These are phyloP conservation scores for Phytophthora kernoviae DNA, from an alignment of 352 stramenopile genomes.

Conservation along the genomic window DNA sequence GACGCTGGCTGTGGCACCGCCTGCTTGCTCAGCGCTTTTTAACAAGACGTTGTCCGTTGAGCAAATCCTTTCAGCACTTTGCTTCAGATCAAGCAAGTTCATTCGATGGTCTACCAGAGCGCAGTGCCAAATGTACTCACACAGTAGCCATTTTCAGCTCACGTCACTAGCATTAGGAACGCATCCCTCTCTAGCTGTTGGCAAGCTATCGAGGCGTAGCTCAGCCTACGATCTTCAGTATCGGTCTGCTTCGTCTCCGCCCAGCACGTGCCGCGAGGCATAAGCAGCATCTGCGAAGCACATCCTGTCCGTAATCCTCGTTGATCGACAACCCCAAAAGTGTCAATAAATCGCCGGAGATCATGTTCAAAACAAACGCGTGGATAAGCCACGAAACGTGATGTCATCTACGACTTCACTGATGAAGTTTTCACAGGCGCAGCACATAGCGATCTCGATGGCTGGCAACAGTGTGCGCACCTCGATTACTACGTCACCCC, in stretches of 20 bases:
- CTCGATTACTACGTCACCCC: too few relatives aligned
- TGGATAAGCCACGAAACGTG: conserved; percentile 22
- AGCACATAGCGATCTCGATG: too few relatives aligned
- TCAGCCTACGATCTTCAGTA: too few relatives aligned
- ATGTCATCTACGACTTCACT: too few relatives aligned
- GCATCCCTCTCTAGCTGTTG: neutral
- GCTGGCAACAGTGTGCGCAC: too few relatives aligned
- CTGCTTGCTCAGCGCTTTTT: neutral
- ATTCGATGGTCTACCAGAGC: too few relatives aligned
- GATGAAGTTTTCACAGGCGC: too few relatives aligned
- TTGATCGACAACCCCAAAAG: neutral
- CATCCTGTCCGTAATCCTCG: conserved; percentile 21
- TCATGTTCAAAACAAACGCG: neutral
- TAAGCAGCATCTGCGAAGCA: conserved; percentile 24
- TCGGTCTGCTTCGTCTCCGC: conserved; percentile 21
- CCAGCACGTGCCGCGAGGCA: conserved; percentile 28
- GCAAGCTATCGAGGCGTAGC: too few relatives aligned
- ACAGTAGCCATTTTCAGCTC: too few relatives aligned
- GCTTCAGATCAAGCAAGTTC: neutral
- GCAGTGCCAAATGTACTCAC: too few relatives aligned
- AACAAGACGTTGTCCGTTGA: neutral
- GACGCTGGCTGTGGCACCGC: neutral
- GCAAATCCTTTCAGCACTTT: neutral
- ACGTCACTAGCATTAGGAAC: neutral
- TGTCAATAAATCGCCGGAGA: conserved; percentile 8